Conservation (phyloP, 495 filamentous ascomycete species). For the Hypoxylon intermedium region DNA sequence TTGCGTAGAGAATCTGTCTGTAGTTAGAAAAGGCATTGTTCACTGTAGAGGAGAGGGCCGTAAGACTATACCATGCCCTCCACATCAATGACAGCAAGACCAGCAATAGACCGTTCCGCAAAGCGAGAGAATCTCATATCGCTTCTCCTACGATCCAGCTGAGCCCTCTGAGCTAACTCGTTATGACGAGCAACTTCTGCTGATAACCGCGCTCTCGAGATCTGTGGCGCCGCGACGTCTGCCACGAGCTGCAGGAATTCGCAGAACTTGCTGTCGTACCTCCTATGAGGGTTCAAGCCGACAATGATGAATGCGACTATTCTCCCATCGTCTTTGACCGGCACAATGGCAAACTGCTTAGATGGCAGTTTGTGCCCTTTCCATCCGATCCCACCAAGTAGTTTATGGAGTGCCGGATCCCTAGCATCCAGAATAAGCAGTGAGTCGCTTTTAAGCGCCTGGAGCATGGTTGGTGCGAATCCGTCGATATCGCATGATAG, state of each 20-base stretch:
- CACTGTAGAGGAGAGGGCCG: neutral
- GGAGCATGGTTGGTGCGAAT: slow-evolving; percentile 64
- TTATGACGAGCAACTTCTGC: slow-evolving; percentile 34
- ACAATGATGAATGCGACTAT: slow-evolving; percentile 54
- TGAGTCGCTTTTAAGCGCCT: slow-evolving; percentile 53
- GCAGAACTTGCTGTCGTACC: slow-evolving; percentile 48
- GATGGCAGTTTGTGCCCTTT: slow-evolving; percentile 45
- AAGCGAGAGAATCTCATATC: slow-evolving; percentile 36
- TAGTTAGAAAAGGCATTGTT: neutral
- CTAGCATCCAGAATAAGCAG: slow-evolving; percentile 19
- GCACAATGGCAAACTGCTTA: slow-evolving; percentile 43
- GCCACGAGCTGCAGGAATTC: slow-evolving; percentile 30
- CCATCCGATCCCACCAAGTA: slow-evolving; percentile 49
- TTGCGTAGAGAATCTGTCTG: slow-evolving; percentile 29
- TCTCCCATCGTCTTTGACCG: slow-evolving; percentile 44
- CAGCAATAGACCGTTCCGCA: slow-evolving; percentile 34
- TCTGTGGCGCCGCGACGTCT: slow-evolving; percentile 18
- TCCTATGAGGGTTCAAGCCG: slow-evolving; percentile 53
- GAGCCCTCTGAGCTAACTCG: slow-evolving; percentile 26
- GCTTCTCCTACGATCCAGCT: slow-evolving; percentile 27
- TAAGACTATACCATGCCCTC: slow-evolving; percentile 19
- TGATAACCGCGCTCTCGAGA: slow-evolving; percentile 27
- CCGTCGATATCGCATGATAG: slow-evolving; percentile 61
- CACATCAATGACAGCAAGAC: slow-evolving; percentile 25
- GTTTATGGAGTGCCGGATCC: slow-evolving; percentile 31